phyloP scores from a whole-genome alignment of 2,329 filamentous ascomycete species.

The Leptographium flavum region DNA sequence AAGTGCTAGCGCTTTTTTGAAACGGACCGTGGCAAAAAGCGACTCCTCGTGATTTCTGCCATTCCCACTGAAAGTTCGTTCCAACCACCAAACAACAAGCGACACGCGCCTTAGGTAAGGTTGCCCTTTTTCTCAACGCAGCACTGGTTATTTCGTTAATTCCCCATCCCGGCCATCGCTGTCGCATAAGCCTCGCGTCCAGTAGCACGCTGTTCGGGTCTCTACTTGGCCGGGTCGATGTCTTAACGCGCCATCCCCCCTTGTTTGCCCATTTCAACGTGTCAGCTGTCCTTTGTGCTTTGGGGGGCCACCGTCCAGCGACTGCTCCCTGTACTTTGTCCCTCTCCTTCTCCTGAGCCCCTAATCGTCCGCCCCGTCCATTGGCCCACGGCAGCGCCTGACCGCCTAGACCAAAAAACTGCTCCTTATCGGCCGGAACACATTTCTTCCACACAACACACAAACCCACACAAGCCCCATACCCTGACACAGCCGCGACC shows the following conservation, averaged over 20 bases:
- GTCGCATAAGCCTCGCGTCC: conserved; percentile 8
- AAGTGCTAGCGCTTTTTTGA: conserved; percentile 5
- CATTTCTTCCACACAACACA: conserved; percentile 6
- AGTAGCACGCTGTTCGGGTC: conserved; percentile 15
- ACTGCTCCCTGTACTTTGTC: too few species aligned
- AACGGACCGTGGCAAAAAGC: conserved; percentile 6
- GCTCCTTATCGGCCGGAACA: conserved; percentile 3
- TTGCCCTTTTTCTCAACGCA: conserved; percentile 14
- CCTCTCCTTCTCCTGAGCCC: too few species aligned
- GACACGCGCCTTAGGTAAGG: conserved; percentile 20
- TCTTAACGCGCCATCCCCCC: conserved; percentile 11
- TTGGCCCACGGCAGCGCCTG: neutral
- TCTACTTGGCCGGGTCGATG: conserved; percentile 12
- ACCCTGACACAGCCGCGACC: conserved; percentile 24
- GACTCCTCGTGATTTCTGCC: neutral
- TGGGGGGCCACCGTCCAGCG: too few species aligned
- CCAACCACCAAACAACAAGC: conserved; percentile 9
- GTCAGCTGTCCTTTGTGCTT: too few species aligned
- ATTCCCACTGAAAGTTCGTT: conserved; percentile 7
- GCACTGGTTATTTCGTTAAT: conserved; percentile 1
- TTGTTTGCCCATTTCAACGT: conserved; percentile 2
- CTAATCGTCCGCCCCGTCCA: neutral
- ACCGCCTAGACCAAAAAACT: conserved; percentile 1
- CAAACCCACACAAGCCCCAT: conserved; percentile 16
- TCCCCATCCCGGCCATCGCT: conserved; percentile 8